These are phyloP conservation scores for Pleurotus tuoliensis DNA, from an alignment of 768 basidiomycete species.

Conservation along the genomic window DNA sequence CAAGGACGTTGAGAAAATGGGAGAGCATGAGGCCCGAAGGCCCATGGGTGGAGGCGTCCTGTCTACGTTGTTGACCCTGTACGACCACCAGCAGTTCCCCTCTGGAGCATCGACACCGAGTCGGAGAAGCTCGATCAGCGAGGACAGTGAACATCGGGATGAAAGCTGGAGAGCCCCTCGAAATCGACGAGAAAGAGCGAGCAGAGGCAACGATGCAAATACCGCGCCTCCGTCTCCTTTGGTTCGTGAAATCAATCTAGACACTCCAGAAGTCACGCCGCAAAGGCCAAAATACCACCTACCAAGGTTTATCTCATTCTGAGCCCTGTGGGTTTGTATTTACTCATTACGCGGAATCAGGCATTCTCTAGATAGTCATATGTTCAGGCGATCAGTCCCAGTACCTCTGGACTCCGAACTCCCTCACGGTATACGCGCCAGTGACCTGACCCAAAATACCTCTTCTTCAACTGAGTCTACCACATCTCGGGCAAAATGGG, in stretches of 20 bases:
- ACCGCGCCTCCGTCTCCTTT: slow-evolving; percentile 6
- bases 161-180: slow-evolving; percentile 9
- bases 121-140: background rate
- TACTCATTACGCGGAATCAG: slow-evolving; percentile 8
- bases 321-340: background rate
- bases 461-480: background rate
- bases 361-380: slow-evolving; percentile 21
- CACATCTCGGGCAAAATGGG: slow-evolving; percentile 22
- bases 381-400: background rate
- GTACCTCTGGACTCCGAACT: background rate
- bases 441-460: background rate
- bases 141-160: slow-evolving; percentile 8
- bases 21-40: slow-evolving; percentile 10
- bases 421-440: background rate
- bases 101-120: slow-evolving; percentile 18
- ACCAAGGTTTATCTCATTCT: slow-evolving; percentile 38
- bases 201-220: background rate
- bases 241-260: slow-evolving; percentile 5
- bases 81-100: slow-evolving; percentile 34
- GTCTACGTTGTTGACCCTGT: slow-evolving; percentile 61
- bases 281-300: slow-evolving; percentile 62
- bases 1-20: slow-evolving; percentile 13
- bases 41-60: slow-evolving; percentile 48
- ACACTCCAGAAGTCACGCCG: slow-evolving; percentile 11
- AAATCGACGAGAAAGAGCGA: slow-evolving; percentile 4